Evolutionary conservation across 305 asterid genomes (phyloP), one percentile per base, ranked within the genome.

Genomic region (Fraxinus baroniana): DNA sequence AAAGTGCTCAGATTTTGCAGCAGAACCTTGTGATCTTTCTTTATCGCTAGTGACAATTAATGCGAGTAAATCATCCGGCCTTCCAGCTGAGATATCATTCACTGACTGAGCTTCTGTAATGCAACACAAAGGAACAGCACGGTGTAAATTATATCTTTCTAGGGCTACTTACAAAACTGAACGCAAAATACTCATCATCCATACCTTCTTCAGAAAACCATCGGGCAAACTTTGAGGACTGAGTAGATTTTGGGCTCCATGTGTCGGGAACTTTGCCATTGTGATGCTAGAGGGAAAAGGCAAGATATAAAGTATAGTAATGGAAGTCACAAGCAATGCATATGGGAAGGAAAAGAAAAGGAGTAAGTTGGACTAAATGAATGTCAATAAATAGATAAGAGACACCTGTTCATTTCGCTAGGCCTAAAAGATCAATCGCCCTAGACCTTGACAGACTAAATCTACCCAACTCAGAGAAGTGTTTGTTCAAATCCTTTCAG

Each of bases 141-240:
- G 32, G 35, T 64, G 73, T 64, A 57, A 76, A 74, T 80, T 26
- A 84, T 44, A 83, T 79, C 52, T 75, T 60, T 66, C 76, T 64
- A 68, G 30, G 68, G 22, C 68, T 57, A 57, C 76, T 57, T 74
- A 20, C 79, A 77, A 76, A 62, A 79, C 22, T 73, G 32, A 79
- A 49, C 76, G 73, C n/a, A 37, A 33, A 72, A 39, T 28, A 79
- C n/a, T 49, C 83, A 73, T 49, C 46, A 82, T 46, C 72, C 78
- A 49, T 83, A 97, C 98, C 99, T 86, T 93, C 99, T 88, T 90
- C 97, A 68, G 75, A 89, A 88, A 97, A 97, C 98, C 98, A 94
- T 76, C 82, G 96, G 81, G 96, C 94, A 90, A 97, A 91, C 90
- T 92, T 97, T 7, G 99, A 95, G 8, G 97, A 90, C 64, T 86